These are phyloP conservation scores for Astrothelium macrocarpum DNA, from an alignment of 495 filamentous ascomycete genomes.

Conservation along the genomic window DNA sequence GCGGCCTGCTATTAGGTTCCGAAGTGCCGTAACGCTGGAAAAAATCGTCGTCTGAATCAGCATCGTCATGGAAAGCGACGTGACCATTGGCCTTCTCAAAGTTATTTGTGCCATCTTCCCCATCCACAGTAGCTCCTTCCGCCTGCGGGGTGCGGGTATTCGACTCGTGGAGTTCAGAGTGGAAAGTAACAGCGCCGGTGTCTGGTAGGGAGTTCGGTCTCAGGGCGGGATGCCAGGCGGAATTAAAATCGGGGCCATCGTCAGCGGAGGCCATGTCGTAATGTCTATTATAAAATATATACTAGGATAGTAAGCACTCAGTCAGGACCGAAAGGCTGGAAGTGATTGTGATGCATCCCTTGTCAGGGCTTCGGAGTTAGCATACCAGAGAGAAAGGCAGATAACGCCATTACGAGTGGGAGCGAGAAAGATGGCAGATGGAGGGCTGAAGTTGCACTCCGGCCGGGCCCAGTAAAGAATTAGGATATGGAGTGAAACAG, in stretches of 20 bases:
- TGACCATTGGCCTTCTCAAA: not conserved
- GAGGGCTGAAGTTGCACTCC: not conserved
- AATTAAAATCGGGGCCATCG: slow-evolving; percentile 1
- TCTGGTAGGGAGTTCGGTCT: slow-evolving; percentile 8
- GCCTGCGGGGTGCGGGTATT: not conserved
- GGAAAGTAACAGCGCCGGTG: not conserved
- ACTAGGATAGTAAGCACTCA: not conserved
- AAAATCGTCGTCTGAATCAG: slow-evolving; percentile 28
- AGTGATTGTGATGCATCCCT: not conserved
- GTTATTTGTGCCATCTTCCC: not conserved
- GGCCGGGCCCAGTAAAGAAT: not conserved
- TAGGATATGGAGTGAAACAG: not conserved
- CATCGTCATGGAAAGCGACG: not conserved
- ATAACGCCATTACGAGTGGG: not conserved
- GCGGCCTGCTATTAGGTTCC: not conserved
- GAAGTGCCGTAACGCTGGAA: slow-evolving; percentile 24
- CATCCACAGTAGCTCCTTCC: not conserved
- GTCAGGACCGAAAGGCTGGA: not conserved
- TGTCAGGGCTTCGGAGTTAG: not conserved
- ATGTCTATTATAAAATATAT: not conserved
- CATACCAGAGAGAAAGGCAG: slow-evolving; percentile 2
- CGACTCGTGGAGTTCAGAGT: not conserved
- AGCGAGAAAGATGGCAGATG: not conserved
- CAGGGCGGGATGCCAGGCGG: slow-evolving; percentile 20
- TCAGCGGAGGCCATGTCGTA: not conserved